Percentiles rank a stretch among this genome's conserved stretches.
These are phyloP conservation scores for Piromyces finnis DNA, from an alignment of 192 early-diverging fungal genomes.

Conservation along the genomic window DNA sequence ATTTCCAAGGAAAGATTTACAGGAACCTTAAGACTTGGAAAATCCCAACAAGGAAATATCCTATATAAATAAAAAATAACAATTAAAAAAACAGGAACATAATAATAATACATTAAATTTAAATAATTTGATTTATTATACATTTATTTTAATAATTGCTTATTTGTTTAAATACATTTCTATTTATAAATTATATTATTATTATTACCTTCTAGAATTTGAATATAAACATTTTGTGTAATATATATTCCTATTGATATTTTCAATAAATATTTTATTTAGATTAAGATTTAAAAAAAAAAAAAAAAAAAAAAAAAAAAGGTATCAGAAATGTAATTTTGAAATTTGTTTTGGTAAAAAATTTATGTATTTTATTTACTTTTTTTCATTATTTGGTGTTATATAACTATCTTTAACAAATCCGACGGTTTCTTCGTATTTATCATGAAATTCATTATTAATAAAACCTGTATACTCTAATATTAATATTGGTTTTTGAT, in stretches of 20 bases:
- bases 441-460: background rate
- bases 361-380: background rate
- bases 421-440: background rate
- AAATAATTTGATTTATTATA: too few relatives aligned
- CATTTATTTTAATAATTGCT: too few relatives aligned
- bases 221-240: background rate
- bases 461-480: background rate
- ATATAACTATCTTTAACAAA: background rate
- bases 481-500: background rate
- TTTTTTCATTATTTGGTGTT: background rate
- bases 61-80: background rate
- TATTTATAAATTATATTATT: too few relatives aligned
- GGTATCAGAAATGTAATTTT: too few relatives aligned
- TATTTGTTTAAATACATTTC: too few relatives aligned
- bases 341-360: too few relatives aligned
- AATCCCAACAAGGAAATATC: background rate
- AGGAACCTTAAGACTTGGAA: background rate
- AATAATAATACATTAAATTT: too few relatives aligned
- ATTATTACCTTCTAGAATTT: background rate
- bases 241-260: background rate
- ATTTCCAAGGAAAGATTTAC: background rate
- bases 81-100: too few relatives aligned
- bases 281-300: too few relatives aligned
- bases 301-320: too few relatives aligned
- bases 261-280: too few relatives aligned